A percentile compares a stretch with the other conserved stretches of the same genome.
Conservation (phyloP, 164 flowering plant species). For the Aristolochia fimbriata region DNA sequence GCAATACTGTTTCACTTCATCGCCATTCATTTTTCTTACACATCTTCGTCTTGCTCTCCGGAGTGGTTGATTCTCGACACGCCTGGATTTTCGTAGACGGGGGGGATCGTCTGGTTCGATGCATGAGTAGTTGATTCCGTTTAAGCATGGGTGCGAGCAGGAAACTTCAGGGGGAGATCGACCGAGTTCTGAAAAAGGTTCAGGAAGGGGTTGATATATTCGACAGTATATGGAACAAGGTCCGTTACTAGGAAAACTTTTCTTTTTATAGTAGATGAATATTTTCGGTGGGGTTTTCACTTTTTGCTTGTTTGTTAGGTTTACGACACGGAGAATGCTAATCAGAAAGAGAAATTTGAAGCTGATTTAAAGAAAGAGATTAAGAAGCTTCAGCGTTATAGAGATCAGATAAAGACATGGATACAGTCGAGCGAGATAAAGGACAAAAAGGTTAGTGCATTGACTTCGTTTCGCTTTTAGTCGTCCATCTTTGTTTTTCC, state of each 20-base stretch:
- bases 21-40: too few relatives aligned
- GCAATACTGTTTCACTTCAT: too few relatives aligned
- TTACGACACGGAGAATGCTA: conserved; percentile 92
- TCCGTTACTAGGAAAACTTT: conserved; percentile 4
- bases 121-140: too few relatives aligned
- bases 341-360: conserved; percentile 98
- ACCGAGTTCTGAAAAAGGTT: conserved; percentile 96
- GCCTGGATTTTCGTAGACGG: too few relatives aligned
- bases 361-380: conserved; percentile 99
- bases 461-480: neutral
- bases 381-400: conserved; percentile 91
- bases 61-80: too few relatives aligned
- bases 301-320: conserved; percentile 40
- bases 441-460: conserved; percentile 71
- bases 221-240: conserved; percentile 99
- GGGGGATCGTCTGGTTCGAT: too few relatives aligned
- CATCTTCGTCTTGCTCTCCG: too few relatives aligned
- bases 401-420: conserved; percentile 99
- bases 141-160: conserved; percentile 86
- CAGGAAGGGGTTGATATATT: conserved; percentile 98
- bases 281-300: neutral
- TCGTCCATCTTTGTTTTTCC: neutral
- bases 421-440: conserved; percentile 97
- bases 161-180: conserved; percentile 97
- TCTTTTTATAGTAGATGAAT: neutral